Conservation (phyloP, 2,329 filamentous ascomycete genomes). For the Arthroderma uncinatum region DNA sequence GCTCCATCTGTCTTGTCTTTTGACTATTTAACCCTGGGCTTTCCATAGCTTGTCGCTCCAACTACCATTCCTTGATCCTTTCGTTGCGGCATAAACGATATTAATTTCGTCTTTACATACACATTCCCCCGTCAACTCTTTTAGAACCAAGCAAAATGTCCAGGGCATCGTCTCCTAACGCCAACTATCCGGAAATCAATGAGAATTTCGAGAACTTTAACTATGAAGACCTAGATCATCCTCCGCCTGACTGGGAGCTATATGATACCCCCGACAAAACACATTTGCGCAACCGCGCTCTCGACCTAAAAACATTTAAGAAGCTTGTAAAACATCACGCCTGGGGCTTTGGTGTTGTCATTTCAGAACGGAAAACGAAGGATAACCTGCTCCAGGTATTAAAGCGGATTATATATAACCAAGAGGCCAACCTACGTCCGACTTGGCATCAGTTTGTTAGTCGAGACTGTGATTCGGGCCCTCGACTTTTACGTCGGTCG, state of each 20-base stretch:
- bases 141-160: not conserved
- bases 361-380: constrained; percentile 11
- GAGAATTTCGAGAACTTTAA: constrained; percentile 11
- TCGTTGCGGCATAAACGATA: not conserved
- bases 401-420: constrained; percentile 14
- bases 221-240: constrained; percentile 6
- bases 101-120: not conserved
- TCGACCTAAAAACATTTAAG: constrained; percentile 10
- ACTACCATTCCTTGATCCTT: not conserved
- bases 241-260: constrained; percentile 12
- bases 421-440: constrained; percentile 10
- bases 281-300: constrained; percentile 8
- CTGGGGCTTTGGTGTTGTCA: constrained; percentile 12
- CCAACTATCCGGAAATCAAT: constrained; percentile 9
- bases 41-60: not conserved
- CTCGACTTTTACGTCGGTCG: constrained; percentile 10
- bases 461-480: constrained; percentile 14
- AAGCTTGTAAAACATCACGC: constrained; percentile 12
- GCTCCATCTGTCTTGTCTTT: not conserved
- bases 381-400: constrained; percentile 11
- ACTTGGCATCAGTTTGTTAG: constrained; percentile 12
- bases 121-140: not conserved
- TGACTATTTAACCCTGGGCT: not conserved
- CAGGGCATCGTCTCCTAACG: not conserved
- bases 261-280: constrained; percentile 13